Base-by-base conservation (phyloP, 169 alveolate genomes). In the Cryptosporidium felis region DNA sequence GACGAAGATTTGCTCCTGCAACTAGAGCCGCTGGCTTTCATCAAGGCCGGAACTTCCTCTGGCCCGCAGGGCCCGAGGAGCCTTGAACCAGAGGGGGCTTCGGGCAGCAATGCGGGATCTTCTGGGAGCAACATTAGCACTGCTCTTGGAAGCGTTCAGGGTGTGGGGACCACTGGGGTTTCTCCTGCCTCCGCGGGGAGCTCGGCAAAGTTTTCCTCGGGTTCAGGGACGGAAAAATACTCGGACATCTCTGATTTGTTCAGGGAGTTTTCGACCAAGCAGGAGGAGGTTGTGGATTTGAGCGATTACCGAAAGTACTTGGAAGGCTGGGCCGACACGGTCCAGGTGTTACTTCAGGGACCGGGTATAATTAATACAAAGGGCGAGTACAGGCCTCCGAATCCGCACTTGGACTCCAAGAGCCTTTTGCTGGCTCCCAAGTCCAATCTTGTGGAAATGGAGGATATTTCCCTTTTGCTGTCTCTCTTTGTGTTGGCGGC, bases 281-380 rank as follows among this genome's bases (percentile, higher is more conserved):
- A 53, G 36, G 58, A 74, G 30, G 30, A 0, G 3, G 61, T 36
- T 1, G 53, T 16, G 6, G 85, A 53, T 41, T 36, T 45, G 41
- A 40, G 28, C 21, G 60, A 56, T 21, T 56, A 74, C 42, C 49
- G 61, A 16, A 49, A 38, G n/a, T 74, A 36, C 23, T 56, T 53
- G 1, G 85, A 74, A 23, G 56, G 56, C 18, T 74, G 85, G 85
- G 85, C 85, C 8, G 85, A 74, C 10, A 53, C 56, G n/a, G 85
- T 74, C 23, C 85, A 74, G 14, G 85, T 74, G 40, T 53, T 74
- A 12, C 59, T 74, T 32, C 85, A 74, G 40, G 85, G 85, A 9
- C 85, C 85, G 16, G 85, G 85, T 10, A 74, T 74, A 36, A 42
- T 74, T 56, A 49, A 49, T 14, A 74, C 65, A 21, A 49, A 28